These are phyloP conservation scores for Rubia tinctorum DNA, from an alignment of 305 asterid species.

Conservation along the genomic window DNA sequence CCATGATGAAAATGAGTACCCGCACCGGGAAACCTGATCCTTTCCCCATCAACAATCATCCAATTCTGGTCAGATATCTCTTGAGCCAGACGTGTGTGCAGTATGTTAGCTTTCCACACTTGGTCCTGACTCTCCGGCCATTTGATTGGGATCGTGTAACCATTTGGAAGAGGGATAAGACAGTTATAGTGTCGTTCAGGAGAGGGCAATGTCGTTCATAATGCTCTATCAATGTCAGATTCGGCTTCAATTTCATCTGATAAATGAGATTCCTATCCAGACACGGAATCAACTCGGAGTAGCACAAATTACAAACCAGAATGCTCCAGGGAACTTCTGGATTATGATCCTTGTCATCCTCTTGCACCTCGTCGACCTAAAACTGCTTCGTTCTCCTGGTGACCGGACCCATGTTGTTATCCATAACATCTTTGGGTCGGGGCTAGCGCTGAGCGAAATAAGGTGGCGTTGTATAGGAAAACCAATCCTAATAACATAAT, in stretches of 20 bases:
- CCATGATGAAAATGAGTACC: conserved; percentile 95
- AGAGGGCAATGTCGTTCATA: conserved; percentile 94
- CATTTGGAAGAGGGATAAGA: conserved; percentile 78
- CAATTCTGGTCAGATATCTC: conserved; percentile 90
- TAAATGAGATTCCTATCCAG: conserved; percentile 67
- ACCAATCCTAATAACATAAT: conserved; percentile 53
- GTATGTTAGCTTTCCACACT: conserved; percentile 95
- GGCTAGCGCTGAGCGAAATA: conserved; percentile 55
- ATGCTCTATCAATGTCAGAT: conserved; percentile 92
- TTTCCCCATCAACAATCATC: conserved; percentile 93
- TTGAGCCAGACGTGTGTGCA: conserved; percentile 85
- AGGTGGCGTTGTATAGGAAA: conserved; percentile 54
- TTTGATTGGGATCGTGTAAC: conserved; percentile 89
- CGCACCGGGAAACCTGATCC: conserved; percentile 88
- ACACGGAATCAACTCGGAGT: conserved; percentile 90
- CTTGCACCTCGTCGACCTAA: conserved; percentile 49
- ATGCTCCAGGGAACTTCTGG: conserved; percentile 51
- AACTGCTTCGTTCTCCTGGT: conserved; percentile 31
- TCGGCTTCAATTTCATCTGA: conserved; percentile 64
- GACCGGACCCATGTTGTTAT: conserved; percentile 51
- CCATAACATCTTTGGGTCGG: conserved; percentile 45
- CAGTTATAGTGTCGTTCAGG: conserved; percentile 75
- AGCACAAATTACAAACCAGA: conserved; percentile 80
- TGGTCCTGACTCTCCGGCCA: conserved; percentile 91
- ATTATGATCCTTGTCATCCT: conserved; percentile 53